These are phyloP conservation scores for Centella asiatica DNA, from an alignment of 129 eudicot species.

Conservation along the genomic window DNA sequence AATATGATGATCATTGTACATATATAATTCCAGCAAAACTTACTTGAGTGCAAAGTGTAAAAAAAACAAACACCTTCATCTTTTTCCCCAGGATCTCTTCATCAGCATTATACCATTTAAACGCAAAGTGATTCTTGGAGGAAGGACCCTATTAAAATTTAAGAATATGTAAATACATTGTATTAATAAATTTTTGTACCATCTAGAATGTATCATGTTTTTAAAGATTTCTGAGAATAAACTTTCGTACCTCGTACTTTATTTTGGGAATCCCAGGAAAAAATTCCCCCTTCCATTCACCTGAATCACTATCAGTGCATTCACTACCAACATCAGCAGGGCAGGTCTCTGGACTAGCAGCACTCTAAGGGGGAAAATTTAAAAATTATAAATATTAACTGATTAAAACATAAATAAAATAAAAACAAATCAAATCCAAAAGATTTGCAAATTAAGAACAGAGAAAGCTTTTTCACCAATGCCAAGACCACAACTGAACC, in stretches of 20 bases:
- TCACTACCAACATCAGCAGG: slow-evolving; percentile 60
- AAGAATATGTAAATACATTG: neutral
- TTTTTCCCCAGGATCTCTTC: slow-evolving; percentile 96
- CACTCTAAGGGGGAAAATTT: no score
- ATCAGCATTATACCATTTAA: slow-evolving; percentile 79
- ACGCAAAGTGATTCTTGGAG: slow-evolving; percentile 76
- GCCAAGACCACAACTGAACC: no score
- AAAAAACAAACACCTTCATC: slow-evolving; percentile 53
- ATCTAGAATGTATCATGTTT: neutral
- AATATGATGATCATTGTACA: neutral
- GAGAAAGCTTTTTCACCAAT: no score
- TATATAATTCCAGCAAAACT: neutral
- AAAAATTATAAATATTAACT: no score
- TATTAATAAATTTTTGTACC: no score
- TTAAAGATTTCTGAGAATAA: neutral
- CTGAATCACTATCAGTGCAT: slow-evolving; percentile 43
- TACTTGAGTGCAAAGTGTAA: neutral
- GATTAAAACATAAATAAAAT: no score
- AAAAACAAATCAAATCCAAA: no score
- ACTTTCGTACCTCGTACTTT: slow-evolving; percentile 65
- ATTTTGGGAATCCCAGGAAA: slow-evolving; percentile 91
- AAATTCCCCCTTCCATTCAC: slow-evolving; percentile 86
- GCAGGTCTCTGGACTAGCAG: slow-evolving; percentile 69
- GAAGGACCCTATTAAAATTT: slow-evolving; percentile 55
- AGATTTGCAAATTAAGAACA: no score